Conservation (phyloP, 805 yeast genomes). For the Wickerhamiella qilinensis region DNA sequence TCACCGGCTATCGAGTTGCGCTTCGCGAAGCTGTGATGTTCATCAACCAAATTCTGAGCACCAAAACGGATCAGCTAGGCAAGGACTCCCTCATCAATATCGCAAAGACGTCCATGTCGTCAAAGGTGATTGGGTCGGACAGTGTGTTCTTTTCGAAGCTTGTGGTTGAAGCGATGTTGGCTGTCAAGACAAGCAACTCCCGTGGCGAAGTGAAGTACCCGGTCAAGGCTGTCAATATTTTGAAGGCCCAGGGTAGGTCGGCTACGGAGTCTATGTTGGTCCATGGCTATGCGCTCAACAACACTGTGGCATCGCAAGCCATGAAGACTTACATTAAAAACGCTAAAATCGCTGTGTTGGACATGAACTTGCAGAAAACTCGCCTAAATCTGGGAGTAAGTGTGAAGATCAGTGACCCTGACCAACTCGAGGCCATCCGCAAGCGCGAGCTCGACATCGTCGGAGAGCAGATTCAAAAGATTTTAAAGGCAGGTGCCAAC, state of each 20-base stretch:
- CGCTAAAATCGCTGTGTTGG: constrained; percentile 78
- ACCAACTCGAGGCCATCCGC: constrained; percentile 83
- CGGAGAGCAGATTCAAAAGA: constrained; percentile 65
- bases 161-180: constrained; percentile 91
- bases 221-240: constrained; percentile 87
- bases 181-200: constrained; percentile 77
- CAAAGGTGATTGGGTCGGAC: constrained; percentile 89
- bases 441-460: constrained; percentile 78
- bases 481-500: constrained; percentile 78
- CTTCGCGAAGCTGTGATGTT: constrained; percentile 78
- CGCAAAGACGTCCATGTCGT: constrained; percentile 94
- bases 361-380: constrained; percentile 86
- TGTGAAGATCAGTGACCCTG: constrained; percentile 93
- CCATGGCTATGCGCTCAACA: constrained; percentile 89
- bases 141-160: constrained; percentile 75
- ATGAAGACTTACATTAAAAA: constrained; percentile 57
- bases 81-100: constrained; percentile 75
- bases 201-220: constrained; percentile 72
- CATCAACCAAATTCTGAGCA: constrained; percentile 70
- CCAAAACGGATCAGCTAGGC: constrained; percentile 60
- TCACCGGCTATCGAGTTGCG: constrained; percentile 91
- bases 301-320: constrained; percentile 95
- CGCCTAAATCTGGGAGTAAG: constrained; percentile 98
- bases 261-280: constrained; percentile 73
- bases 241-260: constrained; percentile 94